Conservation (phyloP, 805 yeast genomes). For the Debaryomyces prosopidis region DNA sequence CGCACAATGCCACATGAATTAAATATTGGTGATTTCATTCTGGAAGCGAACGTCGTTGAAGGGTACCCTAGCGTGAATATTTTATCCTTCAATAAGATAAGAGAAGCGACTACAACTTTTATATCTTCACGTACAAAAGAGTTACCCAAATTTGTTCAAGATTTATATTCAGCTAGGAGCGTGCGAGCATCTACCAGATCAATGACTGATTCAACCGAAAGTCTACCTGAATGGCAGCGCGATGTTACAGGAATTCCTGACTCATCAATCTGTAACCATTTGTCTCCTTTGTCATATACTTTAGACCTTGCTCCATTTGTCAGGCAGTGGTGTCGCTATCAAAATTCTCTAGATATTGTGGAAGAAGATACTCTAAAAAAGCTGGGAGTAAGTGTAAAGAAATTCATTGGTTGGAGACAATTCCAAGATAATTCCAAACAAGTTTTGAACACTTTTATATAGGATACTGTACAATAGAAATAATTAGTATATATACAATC, state of each 20-base stretch:
- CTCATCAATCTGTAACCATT: slow-evolving; percentile 26
- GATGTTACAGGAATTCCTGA: slow-evolving; percentile 33
- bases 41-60: neutral
- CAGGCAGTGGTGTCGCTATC: slow-evolving; percentile 36
- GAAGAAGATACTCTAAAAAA: slow-evolving; percentile 17
- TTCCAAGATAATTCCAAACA: slow-evolving; percentile 24
- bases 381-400: slow-evolving; percentile 22
- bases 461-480: slow-evolving; percentile 1
- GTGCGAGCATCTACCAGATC: slow-evolving; percentile 11
- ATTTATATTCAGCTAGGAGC: slow-evolving; percentile 20
- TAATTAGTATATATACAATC: neutral
- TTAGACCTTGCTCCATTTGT: slow-evolving; percentile 33
- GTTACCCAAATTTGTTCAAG: slow-evolving; percentile 29
- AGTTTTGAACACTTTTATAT: slow-evolving; percentile 11
- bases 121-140: slow-evolving; percentile 37
- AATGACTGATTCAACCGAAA: slow-evolving; percentile 10
- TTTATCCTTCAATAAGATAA: slow-evolving; percentile 12
- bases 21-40: slow-evolving; percentile 27
- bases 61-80: neutral
- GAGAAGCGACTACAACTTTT: slow-evolving; percentile 17
- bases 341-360: slow-evolving; percentile 20
- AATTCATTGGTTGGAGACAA: slow-evolving; percentile 34
- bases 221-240: neutral
- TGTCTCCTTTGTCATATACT: slow-evolving; percentile 24
- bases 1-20: slow-evolving; percentile 39